Conservation (phyloP, 345 rosid species). For the Dovyalis caffra region DNA sequence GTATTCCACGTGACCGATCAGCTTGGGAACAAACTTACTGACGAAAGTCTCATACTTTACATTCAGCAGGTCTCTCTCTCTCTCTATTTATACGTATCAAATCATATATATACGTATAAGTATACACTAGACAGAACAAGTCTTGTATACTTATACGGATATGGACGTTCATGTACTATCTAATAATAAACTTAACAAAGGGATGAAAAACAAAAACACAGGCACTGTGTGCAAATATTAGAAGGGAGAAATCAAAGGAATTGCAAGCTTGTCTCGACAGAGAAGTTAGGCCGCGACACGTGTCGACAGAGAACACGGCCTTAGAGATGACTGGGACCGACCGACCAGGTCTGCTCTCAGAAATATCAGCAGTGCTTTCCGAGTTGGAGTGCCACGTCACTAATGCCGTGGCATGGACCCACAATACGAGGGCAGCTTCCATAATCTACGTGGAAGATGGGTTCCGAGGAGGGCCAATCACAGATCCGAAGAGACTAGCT, state of each 20-base stretch:
- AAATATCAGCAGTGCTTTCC: slow-evolving; percentile 64
- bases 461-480: slow-evolving; percentile 52
- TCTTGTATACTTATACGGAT: too few species aligned
- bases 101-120: too few species aligned
- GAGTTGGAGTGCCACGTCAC: slow-evolving; percentile 70
- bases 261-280: slow-evolving; percentile 39
- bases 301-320: slow-evolving; percentile 66
- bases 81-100: too few species aligned
- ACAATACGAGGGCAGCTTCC: slow-evolving; percentile 63
- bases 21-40: slow-evolving; percentile 65
- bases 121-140: neutral
- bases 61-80: slow-evolving; percentile 52
- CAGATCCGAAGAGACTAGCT: slow-evolving; percentile 39
- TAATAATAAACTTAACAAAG: too few species aligned
- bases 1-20: slow-evolving; percentile 87
- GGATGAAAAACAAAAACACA: slow-evolving; percentile 16
- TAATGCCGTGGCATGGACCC: slow-evolving; percentile 78
- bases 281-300: slow-evolving; percentile 52
- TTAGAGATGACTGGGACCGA: slow-evolving; percentile 70
- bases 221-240: slow-evolving; percentile 64
- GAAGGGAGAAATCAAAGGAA: slow-evolving; percentile 46
- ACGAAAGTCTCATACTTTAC: slow-evolving; percentile 56
- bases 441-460: slow-evolving; percentile 71
- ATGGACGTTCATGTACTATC: too few species aligned
- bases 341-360: slow-evolving; percentile 80